These are phyloP conservation scores for Rhodomyrtus psidioides DNA, from an alignment of 441 rosid genomes.

Conservation along the genomic window DNA sequence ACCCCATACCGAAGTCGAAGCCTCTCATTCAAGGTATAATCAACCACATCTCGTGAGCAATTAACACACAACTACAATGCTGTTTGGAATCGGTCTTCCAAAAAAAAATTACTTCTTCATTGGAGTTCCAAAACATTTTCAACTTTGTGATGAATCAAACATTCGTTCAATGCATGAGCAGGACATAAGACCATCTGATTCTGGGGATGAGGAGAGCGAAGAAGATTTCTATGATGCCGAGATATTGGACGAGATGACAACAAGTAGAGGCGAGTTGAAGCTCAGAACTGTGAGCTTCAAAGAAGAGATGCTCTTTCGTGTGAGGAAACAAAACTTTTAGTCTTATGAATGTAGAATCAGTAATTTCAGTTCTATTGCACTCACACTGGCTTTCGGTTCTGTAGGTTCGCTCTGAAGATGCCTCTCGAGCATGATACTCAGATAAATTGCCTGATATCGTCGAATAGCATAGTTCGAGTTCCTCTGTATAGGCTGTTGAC, in stretches of 20 bases:
- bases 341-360: neutral
- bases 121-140: neutral
- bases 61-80: neutral
- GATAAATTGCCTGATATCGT: neutral
- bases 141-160: neutral
- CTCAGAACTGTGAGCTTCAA: slow-evolving; percentile 18
- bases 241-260: slow-evolving; percentile 15
- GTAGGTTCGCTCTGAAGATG: slow-evolving; percentile 1
- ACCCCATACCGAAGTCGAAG: slow-evolving; percentile 35
- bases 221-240: slow-evolving; percentile 14
- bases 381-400: neutral
- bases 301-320: slow-evolving; percentile 13
- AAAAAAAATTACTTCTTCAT: neutral
- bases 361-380: neutral
- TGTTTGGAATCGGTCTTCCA: neutral
- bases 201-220: slow-evolving; percentile 1
- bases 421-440: neutral
- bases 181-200: neutral
- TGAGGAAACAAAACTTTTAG: neutral
- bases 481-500: neutral
- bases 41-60: neutral
- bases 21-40: slow-evolving; percentile 34
- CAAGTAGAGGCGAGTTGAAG: slow-evolving; percentile 13
- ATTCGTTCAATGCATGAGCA: neutral
- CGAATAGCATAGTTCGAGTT: neutral